Base-by-base conservation (phyloP, 2,329 filamentous ascomycete species). In the Aspergillus jensenii region DNA sequence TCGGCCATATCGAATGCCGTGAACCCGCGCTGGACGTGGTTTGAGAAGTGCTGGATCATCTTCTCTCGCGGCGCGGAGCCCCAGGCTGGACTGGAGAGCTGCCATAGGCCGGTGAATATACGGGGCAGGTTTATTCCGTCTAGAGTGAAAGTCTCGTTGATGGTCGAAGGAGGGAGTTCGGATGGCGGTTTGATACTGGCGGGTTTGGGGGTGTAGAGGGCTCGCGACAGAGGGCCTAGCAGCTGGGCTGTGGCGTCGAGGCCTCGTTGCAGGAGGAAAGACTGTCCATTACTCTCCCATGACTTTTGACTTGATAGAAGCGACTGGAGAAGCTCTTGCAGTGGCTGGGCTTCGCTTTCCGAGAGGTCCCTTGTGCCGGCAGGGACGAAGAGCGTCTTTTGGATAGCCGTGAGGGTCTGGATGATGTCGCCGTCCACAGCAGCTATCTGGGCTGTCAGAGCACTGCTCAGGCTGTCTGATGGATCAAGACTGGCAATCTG, bases 1-100 rank as follows among this genome's bases (percentile, higher is more conserved):
- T 53, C 51, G 25, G 51, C 51, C 51, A 53, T 53, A 31, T 53
- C 41, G 31, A 53, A 53, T 6, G 51, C 51, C 21, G 51, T 53
- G 51, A 53, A 45, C 9, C 51, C 51, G 7, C 40, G n/a, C 11
- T n/a, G 6, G 14, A 53, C 51, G 21, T 33, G 45, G 25, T 21
- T 35, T 2, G 51, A 53, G 7, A 53, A 53, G n/a, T 53, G 51
- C 19, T 45, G n/a, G 4, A 53, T 35, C 19, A 53, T 53, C 27
- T 45, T 53, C 11, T 40, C 15, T 4, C 51, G 40, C 40, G 51
- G 45, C 21, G 51, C 51, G 6, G 25, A 31, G 25, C 51, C 51
- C 51, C 51, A 53, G 11, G 51, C 51, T 19, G 41, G 51, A 17
- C 51, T 53, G 25, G 51, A 53, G 27, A 53, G 33, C 6, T 53